Base-by-base conservation (phyloP, 805 yeast genomes). In the Grigorovia humatica region DNA sequence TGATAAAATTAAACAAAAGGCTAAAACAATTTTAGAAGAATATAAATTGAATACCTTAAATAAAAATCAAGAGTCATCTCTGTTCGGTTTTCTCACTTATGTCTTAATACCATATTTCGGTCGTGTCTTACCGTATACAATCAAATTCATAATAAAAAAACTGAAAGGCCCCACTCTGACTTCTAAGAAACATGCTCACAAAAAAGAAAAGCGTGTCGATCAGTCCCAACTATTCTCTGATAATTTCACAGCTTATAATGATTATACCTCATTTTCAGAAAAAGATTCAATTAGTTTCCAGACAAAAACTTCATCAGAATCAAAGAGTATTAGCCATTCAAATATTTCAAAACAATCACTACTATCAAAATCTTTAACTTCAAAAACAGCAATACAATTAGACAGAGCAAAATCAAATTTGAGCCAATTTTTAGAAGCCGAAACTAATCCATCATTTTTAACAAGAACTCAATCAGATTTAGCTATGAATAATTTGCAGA, bases 81-180 rank as follows among this genome's bases (percentile, higher is more conserved):
- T 75, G 0, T 55, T 63, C 18, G 81, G 79, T 4, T 80, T 78
- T 57, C 63, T 78, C 42, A 78, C 74, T 3, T 75, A 74, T 54
- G 78, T 80, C 9, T 53, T 81, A 2, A 70, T 80, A 1, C 84
- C 85, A 0, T 78, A 74, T 61, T 81, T 70, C 59, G 75, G 70
- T 48, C 74, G 73, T 51, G 73, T 68, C 53, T 62, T 78, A 4
- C 84, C 85, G 0, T 57, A 66, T 43, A 64, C 76, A 4, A 72
- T 78, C 9, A 71, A 70, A 48, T 74, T 72, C 53, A 65, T 79
- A 20, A 67, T 78, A 6, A 71, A 70, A 19, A 76, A 73, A 50
- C 67, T 80, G 47, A 79, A 77, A 53, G 78, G 76, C 13, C 77
- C 76, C 60, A 71, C 65, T 42, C 59, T 75, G 55, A 71, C 51